Conservation (phyloP, 768 basidiomycete species). For the Lyophyllum decastes region DNA sequence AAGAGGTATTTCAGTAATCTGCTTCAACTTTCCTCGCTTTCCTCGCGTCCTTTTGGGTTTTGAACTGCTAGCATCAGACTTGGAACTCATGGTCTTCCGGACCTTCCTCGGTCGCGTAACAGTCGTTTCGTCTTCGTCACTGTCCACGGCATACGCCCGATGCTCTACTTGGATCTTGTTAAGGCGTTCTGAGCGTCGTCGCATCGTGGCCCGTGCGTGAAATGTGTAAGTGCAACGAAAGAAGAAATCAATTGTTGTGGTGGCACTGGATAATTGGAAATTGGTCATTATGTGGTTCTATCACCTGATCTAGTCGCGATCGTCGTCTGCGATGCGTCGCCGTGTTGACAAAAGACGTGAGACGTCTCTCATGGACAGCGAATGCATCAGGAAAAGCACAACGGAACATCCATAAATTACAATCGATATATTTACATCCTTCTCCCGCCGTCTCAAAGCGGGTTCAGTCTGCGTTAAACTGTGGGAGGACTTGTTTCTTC, state of each 20-base stretch:
- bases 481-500: slow-evolving; percentile 53
- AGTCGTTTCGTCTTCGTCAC: background rate
- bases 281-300: background rate
- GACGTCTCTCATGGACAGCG: too few species aligned
- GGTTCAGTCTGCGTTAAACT: slow-evolving; percentile 50
- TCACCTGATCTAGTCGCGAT: background rate
- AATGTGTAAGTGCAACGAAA: background rate
- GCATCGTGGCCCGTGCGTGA: background rate
- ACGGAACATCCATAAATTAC: background rate
- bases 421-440: background rate
- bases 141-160: background rate
- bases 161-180: background rate
- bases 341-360: background rate
- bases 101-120: background rate
- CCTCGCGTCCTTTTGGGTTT: slow-evolving; percentile 16
- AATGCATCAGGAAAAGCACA: too few species aligned
- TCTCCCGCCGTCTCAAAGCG: background rate
- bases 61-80: background rate
- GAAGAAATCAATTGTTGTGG: background rate
- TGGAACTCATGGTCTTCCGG: background rate
- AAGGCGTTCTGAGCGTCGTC: background rate
- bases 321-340: background rate
- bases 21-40: slow-evolving; percentile 22
- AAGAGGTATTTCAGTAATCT: slow-evolving; percentile 24
- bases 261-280: background rate